These are phyloP conservation scores for Penicillium sp. DNA, from an alignment of 2,329 filamentous ascomycete genomes.

Conservation along the genomic window DNA sequence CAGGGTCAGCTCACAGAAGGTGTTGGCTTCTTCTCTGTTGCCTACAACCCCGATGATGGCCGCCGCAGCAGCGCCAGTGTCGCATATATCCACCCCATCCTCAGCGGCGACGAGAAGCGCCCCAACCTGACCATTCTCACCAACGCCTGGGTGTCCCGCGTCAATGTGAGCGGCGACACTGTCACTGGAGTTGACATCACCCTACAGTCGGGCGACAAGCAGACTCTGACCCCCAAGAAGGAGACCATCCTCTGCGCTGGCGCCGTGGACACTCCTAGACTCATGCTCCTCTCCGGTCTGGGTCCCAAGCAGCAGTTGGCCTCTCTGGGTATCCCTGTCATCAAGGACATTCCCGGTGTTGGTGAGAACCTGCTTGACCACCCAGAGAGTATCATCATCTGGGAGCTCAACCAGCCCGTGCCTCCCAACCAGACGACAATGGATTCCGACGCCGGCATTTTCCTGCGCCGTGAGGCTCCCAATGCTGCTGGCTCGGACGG, in stretches of 20 bases:
- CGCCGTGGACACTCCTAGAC: constrained; percentile 78
- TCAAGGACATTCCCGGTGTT: constrained; percentile 65
- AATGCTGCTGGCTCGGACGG: constrained; percentile 74
- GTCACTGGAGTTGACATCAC: constrained; percentile 77
- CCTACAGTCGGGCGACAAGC: constrained; percentile 63
- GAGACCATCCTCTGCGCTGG: constrained; percentile 83
- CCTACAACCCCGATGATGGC: constrained; percentile 89
- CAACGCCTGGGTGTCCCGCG: constrained; percentile 82
- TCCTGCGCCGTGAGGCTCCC: constrained; percentile 76
- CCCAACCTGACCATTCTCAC: constrained; percentile 86
- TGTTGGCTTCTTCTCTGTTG: constrained; percentile 88
- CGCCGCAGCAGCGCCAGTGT: constrained; percentile 84
- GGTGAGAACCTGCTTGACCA: constrained; percentile 70
- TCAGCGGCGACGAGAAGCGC: constrained; percentile 79
- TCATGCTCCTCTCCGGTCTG: constrained; percentile 60
- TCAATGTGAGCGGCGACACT: constrained; percentile 72
- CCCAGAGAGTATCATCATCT: constrained; percentile 70
- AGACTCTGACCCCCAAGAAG: constrained; percentile 63
- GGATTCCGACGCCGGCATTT: constrained; percentile 88
- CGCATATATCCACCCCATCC: constrained; percentile 90
- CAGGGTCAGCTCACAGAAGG: constrained; percentile 74
- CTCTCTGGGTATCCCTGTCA: constrained; percentile 61
- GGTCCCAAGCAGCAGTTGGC: constrained; percentile 58
- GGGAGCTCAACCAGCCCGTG: constrained; percentile 80
- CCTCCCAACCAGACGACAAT: constrained; percentile 83